phyloP scores from a whole-genome alignment of 108 stramenopile genomes.

The Cyclotella sp. region DNA sequence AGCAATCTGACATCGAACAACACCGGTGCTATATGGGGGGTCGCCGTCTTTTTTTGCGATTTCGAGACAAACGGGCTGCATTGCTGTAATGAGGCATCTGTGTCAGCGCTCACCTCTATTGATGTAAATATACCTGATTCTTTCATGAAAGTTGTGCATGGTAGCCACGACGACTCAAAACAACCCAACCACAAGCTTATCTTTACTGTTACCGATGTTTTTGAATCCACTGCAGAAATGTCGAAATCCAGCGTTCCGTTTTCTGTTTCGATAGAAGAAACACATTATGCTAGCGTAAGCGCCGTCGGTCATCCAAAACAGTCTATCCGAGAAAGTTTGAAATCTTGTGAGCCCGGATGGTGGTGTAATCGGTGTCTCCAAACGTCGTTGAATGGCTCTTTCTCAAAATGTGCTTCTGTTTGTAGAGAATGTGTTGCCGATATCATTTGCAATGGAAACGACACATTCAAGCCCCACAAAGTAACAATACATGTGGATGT shows the following conservation, averaged over 20 bases:
- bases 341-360: conserved; percentile 55
- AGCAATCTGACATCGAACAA: conserved; percentile 17
- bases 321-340: conserved; percentile 39
- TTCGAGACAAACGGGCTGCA: conserved; percentile 14
- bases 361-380: conserved; percentile 60
- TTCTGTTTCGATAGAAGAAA: conserved; percentile 10
- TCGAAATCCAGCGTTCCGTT: neutral
- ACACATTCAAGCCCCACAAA: conserved; percentile 19
- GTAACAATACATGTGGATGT: conserved; percentile 34
- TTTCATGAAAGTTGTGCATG: conserved; percentile 9
- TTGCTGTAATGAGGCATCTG: conserved; percentile 48
- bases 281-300: neutral
- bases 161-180: conserved; percentile 3
- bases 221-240: neutral
- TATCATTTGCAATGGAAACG: conserved; percentile 35
- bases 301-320: conserved; percentile 23
- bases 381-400: conserved; percentile 46
- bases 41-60: conserved; percentile 42
- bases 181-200: conserved; percentile 31
- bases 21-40: conserved; percentile 31
- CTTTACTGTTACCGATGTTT: conserved; percentile 27
- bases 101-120: conserved; percentile 29
- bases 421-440: conserved; percentile 45
- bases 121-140: conserved; percentile 10
- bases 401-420: conserved; percentile 45